Conservation (phyloP, 495 filamentous ascomycete species). For the Talaromyces stipitatus region DNA sequence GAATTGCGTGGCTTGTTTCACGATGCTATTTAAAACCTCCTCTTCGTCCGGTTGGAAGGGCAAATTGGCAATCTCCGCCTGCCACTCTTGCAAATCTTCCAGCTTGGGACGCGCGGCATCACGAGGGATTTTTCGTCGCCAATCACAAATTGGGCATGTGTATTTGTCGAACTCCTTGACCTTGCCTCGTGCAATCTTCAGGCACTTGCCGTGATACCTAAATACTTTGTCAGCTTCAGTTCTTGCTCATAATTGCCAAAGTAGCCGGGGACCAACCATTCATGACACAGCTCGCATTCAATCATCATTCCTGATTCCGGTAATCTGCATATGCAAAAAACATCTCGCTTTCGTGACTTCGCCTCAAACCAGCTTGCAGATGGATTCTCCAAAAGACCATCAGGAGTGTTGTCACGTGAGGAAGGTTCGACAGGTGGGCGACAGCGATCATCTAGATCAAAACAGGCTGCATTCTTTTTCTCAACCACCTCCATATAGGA, state of each 20-base stretch:
- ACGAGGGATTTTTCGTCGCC: slow-evolving; percentile 95
- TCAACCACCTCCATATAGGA: slow-evolving; percentile 91
- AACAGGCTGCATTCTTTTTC: slow-evolving; percentile 81
- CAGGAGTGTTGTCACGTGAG: slow-evolving; percentile 76
- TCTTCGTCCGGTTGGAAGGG: slow-evolving; percentile 98
- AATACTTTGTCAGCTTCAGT: slow-evolving; percentile 9
- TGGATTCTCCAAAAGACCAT: slow-evolving; percentile 49
- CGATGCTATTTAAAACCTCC: slow-evolving; percentile 71
- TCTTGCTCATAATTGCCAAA: background rate
- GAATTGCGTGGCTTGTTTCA: slow-evolving; percentile 77
- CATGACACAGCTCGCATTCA: slow-evolving; percentile 94
- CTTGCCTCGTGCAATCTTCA: slow-evolving; percentile 96
- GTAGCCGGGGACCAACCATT: slow-evolving; percentile 51
- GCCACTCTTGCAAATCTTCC: slow-evolving; percentile 84
- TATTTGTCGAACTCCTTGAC: slow-evolving; percentile 98
- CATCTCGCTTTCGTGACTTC: slow-evolving; percentile 57
- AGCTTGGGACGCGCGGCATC: slow-evolving; percentile 94
- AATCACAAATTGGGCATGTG: slow-evolving; percentile 97
- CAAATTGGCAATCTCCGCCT: slow-evolving; percentile 69
- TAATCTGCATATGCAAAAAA: slow-evolving; percentile 94
- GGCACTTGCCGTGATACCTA: slow-evolving; percentile 95
- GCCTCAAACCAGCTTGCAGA: slow-evolving; percentile 33
- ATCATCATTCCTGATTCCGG: slow-evolving; percentile 99
- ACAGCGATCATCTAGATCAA: slow-evolving; percentile 85
- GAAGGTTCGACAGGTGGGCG: slow-evolving; percentile 86